Conservation (phyloP, 2,329 filamentous ascomycete species). For the Metarhizium album region DNA sequence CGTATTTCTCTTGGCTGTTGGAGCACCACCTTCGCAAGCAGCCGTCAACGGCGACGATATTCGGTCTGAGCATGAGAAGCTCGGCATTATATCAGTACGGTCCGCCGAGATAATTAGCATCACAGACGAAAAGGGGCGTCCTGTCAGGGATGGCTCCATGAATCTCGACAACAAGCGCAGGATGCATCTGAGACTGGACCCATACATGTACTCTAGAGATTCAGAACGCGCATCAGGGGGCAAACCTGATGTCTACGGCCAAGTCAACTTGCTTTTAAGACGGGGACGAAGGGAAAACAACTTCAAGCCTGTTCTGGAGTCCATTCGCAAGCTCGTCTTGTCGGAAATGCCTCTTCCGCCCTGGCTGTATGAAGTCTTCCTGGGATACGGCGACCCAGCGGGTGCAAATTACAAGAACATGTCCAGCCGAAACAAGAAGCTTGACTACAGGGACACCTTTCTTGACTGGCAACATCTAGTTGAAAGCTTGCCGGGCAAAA, state of each 20-base stretch:
- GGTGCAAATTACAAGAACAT: conserved; percentile 79
- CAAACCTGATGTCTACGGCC: conserved; percentile 70
- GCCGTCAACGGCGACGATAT: conserved; percentile 40
- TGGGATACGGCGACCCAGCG: conserved; percentile 92
- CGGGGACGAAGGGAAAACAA: conserved; percentile 88
- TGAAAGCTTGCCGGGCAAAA: conserved; percentile 80
- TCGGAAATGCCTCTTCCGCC: conserved; percentile 77
- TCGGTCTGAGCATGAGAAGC: conserved; percentile 41
- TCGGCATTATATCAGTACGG: conserved; percentile 61
- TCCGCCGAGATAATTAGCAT: conserved; percentile 80
- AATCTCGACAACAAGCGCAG: conserved; percentile 59
- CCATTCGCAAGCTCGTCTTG: conserved; percentile 74
- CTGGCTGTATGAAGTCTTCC: conserved; percentile 93
- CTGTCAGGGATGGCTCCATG: conserved; percentile 50
- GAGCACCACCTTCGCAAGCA: conserved; percentile 43
- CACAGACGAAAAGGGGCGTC: conserved; percentile 72
- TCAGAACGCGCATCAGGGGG: conserved; percentile 52
- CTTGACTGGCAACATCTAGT: conserved; percentile 90
- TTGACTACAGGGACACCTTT: conserved; percentile 93
- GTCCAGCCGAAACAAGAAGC: conserved; percentile 60
- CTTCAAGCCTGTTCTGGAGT: conserved; percentile 87
- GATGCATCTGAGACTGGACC: conserved; percentile 72
- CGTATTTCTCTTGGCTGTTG: conserved; percentile 73
- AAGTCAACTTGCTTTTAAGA: conserved; percentile 76
- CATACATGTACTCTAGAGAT: conserved; percentile 67